Percentiles rank a stretch among this genome's conserved stretches.
phyloP scores from a whole-genome alignment of 495 filamentous ascomycete genomes.

The Aspergillus haitiensis region DNA sequence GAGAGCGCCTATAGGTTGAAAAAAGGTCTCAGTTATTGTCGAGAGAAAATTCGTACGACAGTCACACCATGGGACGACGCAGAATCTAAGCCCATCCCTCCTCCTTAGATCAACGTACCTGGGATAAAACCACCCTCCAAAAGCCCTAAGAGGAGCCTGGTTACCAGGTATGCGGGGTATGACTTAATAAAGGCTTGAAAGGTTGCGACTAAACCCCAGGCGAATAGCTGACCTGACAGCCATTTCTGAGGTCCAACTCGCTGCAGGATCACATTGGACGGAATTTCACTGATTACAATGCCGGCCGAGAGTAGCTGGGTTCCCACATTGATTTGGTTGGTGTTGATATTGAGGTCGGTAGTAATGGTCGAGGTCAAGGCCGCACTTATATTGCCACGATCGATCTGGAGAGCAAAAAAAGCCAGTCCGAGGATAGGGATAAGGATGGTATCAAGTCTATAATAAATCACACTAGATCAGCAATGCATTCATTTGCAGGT shows the following conservation, averaged over 20 bases:
- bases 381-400: conserved; percentile 53
- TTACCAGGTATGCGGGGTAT: conserved; percentile 50
- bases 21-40: too few species aligned
- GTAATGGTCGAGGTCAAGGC: conserved; percentile 53
- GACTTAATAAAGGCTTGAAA: conserved; percentile 59
- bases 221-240: conserved; percentile 56
- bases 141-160: conserved; percentile 56
- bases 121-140: conserved; percentile 63
- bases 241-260: conserved; percentile 54
- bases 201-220: conserved; percentile 59
- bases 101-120: conserved; percentile 28
- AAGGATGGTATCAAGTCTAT: conserved; percentile 52
- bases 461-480: not conserved
- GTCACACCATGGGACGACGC: not conserved
- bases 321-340: conserved; percentile 60
- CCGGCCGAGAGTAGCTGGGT: conserved; percentile 55
- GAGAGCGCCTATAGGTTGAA: conserved; percentile 44
- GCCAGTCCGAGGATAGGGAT: conserved; percentile 55
- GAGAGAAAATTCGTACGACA: too few species aligned
- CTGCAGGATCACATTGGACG: conserved; percentile 57
- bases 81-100: not conserved
- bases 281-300: conserved; percentile 59
- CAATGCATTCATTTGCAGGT: too few species aligned
- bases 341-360: conserved; percentile 53
- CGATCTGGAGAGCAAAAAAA: conserved; percentile 60